phyloP scores from a whole-genome alignment of 2,329 filamentous ascomycete genomes.

The Penicillium digitatum region DNA sequence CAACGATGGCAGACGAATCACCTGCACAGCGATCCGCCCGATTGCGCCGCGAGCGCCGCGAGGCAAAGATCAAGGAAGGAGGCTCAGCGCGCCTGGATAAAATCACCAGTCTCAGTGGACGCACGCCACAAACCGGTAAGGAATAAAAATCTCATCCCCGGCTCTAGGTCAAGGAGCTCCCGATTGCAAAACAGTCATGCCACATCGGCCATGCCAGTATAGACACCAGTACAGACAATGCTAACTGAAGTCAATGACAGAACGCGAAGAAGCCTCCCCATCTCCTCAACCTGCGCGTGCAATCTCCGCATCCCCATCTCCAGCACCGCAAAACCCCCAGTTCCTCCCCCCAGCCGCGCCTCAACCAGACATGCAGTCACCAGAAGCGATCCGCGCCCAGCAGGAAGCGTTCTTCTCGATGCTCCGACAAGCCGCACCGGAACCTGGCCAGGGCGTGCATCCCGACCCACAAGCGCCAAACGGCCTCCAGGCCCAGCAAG shows the following conservation, averaged over 20 bases:
- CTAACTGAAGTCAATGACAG: conserved; percentile 19
- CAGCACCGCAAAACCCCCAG: conserved; percentile 24
- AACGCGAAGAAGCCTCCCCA: conserved; percentile 24
- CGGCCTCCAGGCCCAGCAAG: conserved; percentile 34
- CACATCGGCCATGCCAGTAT: not conserved
- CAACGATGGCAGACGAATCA: conserved; percentile 43
- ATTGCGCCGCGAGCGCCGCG: conserved; percentile 59
- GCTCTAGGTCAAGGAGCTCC: not conserved
- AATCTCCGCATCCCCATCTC: conserved; percentile 28
- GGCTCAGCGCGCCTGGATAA: conserved; percentile 58
- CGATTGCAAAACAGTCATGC: not conserved
- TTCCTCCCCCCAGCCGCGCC: conserved; percentile 14
- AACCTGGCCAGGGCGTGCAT: conserved; percentile 14
- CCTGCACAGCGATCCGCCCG: conserved; percentile 53
- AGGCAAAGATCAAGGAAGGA: conserved; percentile 58
- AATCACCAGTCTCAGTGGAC: conserved; percentile 59
- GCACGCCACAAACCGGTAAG: conserved; percentile 42
- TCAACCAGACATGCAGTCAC: conserved; percentile 27
- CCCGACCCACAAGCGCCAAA: conserved; percentile 19
- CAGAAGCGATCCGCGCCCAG: conserved; percentile 37
- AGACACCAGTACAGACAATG: not conserved
- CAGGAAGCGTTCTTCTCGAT: conserved; percentile 43
- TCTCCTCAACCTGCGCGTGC: conserved; percentile 15
- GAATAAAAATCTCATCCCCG: not conserved
- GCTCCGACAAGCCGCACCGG: conserved; percentile 32